A percentile compares a stretch with the other conserved stretches of the same genome.
Conservation (phyloP, 2,329 filamentous ascomycete genomes). For the Trichoderma citrinoviride region DNA sequence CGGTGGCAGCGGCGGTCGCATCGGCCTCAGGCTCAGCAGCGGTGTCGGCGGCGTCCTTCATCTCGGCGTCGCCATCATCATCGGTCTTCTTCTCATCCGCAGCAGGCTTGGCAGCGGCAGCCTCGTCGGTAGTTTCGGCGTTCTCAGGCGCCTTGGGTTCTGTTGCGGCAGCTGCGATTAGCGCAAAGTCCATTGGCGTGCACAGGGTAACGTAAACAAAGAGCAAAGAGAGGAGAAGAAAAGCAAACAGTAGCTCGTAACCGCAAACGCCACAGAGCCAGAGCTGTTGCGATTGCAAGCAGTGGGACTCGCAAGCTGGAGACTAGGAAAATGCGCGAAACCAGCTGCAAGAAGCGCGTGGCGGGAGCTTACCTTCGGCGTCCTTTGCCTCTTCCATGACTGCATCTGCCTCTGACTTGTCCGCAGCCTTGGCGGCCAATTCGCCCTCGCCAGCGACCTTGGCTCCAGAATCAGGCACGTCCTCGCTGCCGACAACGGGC, state of each 20-base stretch:
- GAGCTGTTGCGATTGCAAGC: not conserved
- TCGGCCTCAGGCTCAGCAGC: conserved; percentile 31
- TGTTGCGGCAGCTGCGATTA: conserved; percentile 29
- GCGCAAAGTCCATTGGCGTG: conserved; percentile 22
- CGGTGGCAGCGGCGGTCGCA: conserved; percentile 28
- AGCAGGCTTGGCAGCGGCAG: conserved; percentile 32
- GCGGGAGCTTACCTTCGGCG: conserved; percentile 33
- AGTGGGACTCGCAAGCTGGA: not conserved
- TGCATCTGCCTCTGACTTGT: conserved; percentile 29
- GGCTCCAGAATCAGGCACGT: conserved; percentile 28
- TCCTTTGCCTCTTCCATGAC: conserved; percentile 32
- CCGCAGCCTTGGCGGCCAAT: conserved; percentile 26
- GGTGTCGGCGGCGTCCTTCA: conserved; percentile 37
- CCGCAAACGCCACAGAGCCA: not conserved
- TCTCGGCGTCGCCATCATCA: conserved; percentile 54
- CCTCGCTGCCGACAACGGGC: conserved; percentile 34
- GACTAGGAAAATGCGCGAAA: conserved; percentile 14
- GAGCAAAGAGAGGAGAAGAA: not conserved
- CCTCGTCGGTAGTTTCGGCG: conserved; percentile 33
- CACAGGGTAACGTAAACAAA: not conserved
- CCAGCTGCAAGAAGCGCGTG: conserved; percentile 12
- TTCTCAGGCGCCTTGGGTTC: conserved; percentile 32
- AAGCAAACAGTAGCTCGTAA: not conserved
- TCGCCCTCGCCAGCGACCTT: conserved; percentile 28
- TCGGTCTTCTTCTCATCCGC: conserved; percentile 29